A percentile compares a stretch with the other conserved stretches of the same genome.
Conservation (phyloP, 345 rosid genomes). For the Excoecaria cochinchinensis region DNA sequence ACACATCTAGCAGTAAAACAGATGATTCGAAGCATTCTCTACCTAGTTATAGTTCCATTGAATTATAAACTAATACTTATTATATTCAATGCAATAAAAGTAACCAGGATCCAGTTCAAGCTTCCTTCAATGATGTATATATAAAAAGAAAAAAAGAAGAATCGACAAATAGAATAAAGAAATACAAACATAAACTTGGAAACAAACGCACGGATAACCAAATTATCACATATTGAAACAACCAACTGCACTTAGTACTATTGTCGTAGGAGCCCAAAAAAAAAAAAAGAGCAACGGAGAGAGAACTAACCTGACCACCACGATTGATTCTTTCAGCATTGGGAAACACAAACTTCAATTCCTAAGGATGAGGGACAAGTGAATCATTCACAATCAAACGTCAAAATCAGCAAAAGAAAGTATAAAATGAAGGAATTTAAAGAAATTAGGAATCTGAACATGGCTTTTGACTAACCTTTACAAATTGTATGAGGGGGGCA, state of each 20-base stretch:
- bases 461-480: conserved; percentile 45
- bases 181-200: too few species aligned
- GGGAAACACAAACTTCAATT: conserved; percentile 79
- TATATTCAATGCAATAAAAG: too few species aligned
- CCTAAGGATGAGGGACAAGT: conserved; percentile 41
- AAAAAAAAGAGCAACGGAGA: too few species aligned
- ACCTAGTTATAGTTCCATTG: too few species aligned
- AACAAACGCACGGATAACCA: too few species aligned
- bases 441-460: background rate
- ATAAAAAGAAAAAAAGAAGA: too few species aligned
- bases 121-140: too few species aligned
- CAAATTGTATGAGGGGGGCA: conserved; percentile 73
- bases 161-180: too few species aligned
- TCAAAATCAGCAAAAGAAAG: background rate
- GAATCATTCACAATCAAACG: background rate
- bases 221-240: background rate
- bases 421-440: background rate
- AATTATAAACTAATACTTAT: too few species aligned
- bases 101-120: too few species aligned
- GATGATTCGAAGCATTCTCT: too few species aligned
- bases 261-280: background rate
- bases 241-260: background rate
- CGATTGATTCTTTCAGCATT: conserved; percentile 78
- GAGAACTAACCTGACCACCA: conserved; percentile 65
- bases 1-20: too few species aligned